Base-by-base conservation (phyloP, 345 rosid species). In the Linum trigynum region DNA sequence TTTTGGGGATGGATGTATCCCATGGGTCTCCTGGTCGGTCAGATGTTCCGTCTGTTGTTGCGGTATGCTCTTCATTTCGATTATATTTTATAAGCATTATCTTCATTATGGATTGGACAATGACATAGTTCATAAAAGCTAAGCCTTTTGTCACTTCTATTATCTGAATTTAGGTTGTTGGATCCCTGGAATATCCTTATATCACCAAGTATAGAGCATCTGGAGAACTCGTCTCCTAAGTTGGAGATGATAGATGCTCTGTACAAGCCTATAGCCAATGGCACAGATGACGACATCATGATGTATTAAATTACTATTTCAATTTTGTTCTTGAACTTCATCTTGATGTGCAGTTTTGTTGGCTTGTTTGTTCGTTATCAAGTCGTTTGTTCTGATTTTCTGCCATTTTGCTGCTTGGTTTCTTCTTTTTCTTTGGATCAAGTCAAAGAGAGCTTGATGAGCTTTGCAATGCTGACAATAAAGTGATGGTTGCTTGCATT, bases 1-100 rank as follows among this genome's bases (percentile, higher is more conserved):
- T 94, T 73, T 76, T 94, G 79, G 99, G 99, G 40, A 90, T 94
- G 95, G 99, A 88, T 81, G 95, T 94, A 65, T 90, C 97, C 65
- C 99, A 88, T 73, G 95, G 97, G 38, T 77, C 97, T 69, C 92
- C 95, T 72, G 97, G 92, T 70, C 81, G 65, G 72, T 77, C 90
- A 39, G 82, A 85, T 79, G 64, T 76, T 63, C 96, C 97, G 70
- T 90, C 95, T 37, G 68, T 88, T 41, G 94, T 90, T 50, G 97
- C 97, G 69, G 97, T 90, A 85, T 69, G 48, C 70, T 55, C 14
- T 64, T 68, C 61, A 36, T 62, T 63, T 7, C 15, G 14, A 23
- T 0, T 23, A 23, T 23, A 5, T 10, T 9, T 48, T 2, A 48
- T 48, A 6, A 48, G 53, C 14, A 48, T 48, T 48, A 3, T 48